Percentiles rank a stretch among this genome's conserved stretches.
These are phyloP conservation scores for Phaffia tasmanica DNA, from an alignment of 768 basidiomycete species.

Conservation along the genomic window DNA sequence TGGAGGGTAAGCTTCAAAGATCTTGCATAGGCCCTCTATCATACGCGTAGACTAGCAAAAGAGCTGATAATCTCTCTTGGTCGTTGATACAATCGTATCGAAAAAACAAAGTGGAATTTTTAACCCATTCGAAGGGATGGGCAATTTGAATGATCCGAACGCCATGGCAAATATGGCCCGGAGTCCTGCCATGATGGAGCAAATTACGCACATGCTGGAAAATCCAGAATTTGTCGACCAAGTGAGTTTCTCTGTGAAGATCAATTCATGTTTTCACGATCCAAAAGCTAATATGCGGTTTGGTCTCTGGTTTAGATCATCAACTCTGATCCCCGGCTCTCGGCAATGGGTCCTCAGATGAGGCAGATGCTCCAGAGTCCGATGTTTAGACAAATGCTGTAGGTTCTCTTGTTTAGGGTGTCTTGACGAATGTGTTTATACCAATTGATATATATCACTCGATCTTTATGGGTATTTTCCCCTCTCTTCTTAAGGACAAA, in stretches of 20 bases:
- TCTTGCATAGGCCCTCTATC: background rate
- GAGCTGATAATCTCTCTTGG: background rate
- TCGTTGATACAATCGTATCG: slow-evolving; percentile 26
- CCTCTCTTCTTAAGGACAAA: background rate
- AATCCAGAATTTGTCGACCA: slow-evolving; percentile 25
- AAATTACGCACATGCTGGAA: slow-evolving; percentile 47
- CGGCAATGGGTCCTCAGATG: slow-evolving; percentile 22
- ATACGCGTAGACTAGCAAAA: slow-evolving; percentile 49
- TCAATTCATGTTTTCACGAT: no score
- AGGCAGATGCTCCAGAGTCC: slow-evolving; percentile 22
- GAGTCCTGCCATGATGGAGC: slow-evolving; percentile 44
- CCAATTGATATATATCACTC: background rate
- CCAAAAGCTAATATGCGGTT: background rate
- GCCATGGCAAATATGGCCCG: slow-evolving; percentile 49
- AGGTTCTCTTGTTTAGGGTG: background rate
- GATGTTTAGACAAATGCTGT: slow-evolving; percentile 21
- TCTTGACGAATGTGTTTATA: background rate
- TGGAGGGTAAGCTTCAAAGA: slow-evolving; percentile 28
- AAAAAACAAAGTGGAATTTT: slow-evolving; percentile 37
- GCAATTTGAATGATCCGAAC: slow-evolving; percentile 82
- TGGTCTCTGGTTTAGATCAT: slow-evolving; percentile 17
- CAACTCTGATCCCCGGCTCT: slow-evolving; percentile 21
- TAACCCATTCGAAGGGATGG: slow-evolving; percentile 82
- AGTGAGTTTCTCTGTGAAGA: background rate
- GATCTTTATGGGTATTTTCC: background rate